These are phyloP conservation scores for Pestalotiopsis sp. DNA, from an alignment of 2,329 filamentous ascomycete genomes.

Conservation along the genomic window DNA sequence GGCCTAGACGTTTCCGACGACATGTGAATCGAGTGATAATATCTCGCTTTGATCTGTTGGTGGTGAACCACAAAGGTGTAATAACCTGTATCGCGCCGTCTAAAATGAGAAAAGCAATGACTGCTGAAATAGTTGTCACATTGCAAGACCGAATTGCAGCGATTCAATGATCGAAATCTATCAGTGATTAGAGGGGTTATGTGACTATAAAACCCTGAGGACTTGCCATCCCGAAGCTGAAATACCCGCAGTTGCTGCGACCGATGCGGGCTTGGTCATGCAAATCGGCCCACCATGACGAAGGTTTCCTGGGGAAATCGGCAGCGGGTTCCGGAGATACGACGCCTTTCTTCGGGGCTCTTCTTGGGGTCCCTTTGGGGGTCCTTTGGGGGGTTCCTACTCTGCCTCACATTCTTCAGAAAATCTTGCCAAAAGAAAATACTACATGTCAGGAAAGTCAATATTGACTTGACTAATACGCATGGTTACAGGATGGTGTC, in stretches of 20 bases:
- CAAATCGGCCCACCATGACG: constrained; percentile 11
- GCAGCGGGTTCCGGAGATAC: background rate
- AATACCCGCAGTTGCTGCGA: constrained; percentile 3
- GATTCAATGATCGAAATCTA: background rate
- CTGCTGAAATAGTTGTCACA: background rate
- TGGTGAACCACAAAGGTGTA: too few relatives aligned
- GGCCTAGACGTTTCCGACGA: background rate
- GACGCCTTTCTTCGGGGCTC: background rate
- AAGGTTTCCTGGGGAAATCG: constrained; percentile 1
- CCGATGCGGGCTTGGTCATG: constrained; percentile 2
- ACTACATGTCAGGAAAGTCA: too few relatives aligned
- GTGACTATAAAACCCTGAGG: background rate
- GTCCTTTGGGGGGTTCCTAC: background rate
- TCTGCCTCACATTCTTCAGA: too few relatives aligned
- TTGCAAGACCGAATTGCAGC: background rate
- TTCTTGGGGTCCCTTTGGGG: background rate
- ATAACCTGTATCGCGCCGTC: background rate
- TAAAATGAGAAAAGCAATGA: background rate
- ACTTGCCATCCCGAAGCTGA: background rate
- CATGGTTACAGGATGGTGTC: too few relatives aligned
- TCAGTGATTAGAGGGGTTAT: background rate
- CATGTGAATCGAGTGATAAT: background rate
- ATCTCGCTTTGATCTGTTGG: background rate
- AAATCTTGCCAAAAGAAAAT: too few relatives aligned
- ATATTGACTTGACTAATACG: too few relatives aligned